These are phyloP conservation scores for Entonaema liquescens DNA, from an alignment of 495 filamentous ascomycete genomes.

Conservation along the genomic window DNA sequence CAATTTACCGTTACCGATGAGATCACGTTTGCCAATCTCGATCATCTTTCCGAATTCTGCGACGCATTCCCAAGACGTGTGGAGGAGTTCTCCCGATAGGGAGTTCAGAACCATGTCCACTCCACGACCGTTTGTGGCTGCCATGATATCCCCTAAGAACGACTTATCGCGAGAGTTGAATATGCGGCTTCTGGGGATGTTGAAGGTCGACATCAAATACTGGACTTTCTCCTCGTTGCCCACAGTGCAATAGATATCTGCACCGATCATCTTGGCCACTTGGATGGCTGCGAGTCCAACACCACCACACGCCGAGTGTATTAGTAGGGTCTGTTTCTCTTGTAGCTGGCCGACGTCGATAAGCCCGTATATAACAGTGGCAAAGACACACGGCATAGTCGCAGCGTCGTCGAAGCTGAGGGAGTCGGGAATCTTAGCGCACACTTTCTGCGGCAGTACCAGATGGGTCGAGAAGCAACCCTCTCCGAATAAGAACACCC, in stretches of 20 bases:
- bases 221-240: constrained; percentile 51
- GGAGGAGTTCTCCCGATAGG: constrained; percentile 59
- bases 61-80: constrained; percentile 62
- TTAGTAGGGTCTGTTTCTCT: constrained; percentile 58
- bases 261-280: constrained; percentile 58
- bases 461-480: not conserved
- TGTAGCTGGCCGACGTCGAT: constrained; percentile 42
- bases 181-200: constrained; percentile 56
- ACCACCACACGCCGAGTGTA: constrained; percentile 65
- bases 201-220: constrained; percentile 48
- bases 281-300: constrained; percentile 68
- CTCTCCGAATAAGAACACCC: not conserved
- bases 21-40: constrained; percentile 62
- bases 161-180: constrained; percentile 49
- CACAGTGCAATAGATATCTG: constrained; percentile 59
- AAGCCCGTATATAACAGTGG: constrained; percentile 57
- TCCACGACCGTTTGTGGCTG: constrained; percentile 55
- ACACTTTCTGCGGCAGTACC: not conserved
- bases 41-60: constrained; percentile 65
- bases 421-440: constrained; percentile 49
- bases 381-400: constrained; percentile 56
- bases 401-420: constrained; percentile 56
- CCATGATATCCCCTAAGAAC: constrained; percentile 53
- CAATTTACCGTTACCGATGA: constrained; percentile 49
- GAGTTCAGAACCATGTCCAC: constrained; percentile 64